These are phyloP conservation scores for Penicillium verrucosum DNA, from an alignment of 2,329 filamentous ascomycete genomes.

Conservation along the genomic window DNA sequence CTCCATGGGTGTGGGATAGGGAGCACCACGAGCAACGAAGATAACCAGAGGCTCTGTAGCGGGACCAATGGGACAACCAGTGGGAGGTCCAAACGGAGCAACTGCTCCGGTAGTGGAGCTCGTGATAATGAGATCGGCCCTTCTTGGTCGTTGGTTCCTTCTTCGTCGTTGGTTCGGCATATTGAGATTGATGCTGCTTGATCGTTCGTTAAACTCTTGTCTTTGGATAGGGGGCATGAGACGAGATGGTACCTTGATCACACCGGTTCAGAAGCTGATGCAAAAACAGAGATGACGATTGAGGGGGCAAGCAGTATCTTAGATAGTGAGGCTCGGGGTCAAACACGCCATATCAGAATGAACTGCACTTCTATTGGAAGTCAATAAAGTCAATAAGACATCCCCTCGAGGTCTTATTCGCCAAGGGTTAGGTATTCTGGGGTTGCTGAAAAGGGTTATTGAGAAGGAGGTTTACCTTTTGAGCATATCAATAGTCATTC, in stretches of 20 bases:
- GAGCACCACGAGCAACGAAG: not conserved
- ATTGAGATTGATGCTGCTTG: not conserved
- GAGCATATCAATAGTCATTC: not conserved
- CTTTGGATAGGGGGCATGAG: not conserved
- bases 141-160: not conserved
- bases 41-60: not conserved
- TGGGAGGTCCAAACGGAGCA: not conserved
- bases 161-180: not conserved
- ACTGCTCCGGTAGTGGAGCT: not conserved
- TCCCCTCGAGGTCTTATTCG: not conserved
- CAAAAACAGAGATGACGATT: not conserved
- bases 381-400: not conserved
- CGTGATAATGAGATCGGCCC: not conserved
- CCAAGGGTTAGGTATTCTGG: not conserved
- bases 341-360: not conserved
- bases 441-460: no score
- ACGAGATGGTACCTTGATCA: not conserved
- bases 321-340: not conserved
- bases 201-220: not conserved
- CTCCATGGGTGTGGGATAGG: not conserved
- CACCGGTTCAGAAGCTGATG: not conserved
- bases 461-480: not conserved
- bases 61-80: not conserved
- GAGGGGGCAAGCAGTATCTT: not conserved
- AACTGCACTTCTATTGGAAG: not conserved